Base-by-base conservation (phyloP, 2,329 filamentous ascomycete species). In the Ceratocystis lukuohia region DNA sequence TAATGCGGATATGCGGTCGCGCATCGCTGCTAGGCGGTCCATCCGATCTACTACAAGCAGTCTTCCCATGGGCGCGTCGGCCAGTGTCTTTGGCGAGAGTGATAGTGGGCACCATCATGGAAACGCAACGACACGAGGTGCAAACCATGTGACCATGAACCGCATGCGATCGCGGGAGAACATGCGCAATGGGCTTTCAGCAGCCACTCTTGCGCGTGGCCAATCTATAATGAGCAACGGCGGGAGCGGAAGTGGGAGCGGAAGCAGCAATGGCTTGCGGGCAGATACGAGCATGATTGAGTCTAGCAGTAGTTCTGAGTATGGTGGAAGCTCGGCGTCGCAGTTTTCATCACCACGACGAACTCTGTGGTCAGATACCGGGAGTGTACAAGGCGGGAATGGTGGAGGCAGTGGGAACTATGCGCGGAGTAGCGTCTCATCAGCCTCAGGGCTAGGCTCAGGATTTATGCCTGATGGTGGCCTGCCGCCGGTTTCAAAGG, bases 231-330 rank as follows among this genome's bases (percentile, higher is more conserved):
- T 44, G 50, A 22, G 66, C 65, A 10, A 28, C 64, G 15, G 45
- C 45, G 45, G 45, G 8, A n/a, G 44, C 15, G 44, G 44, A 10
- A 5, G n/a, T 22, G 22, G 46, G 2, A 22, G 46, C 46, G 46
- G 46, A 7, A 6, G 48, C 48, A 17, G 48, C 48, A 53, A 25
- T 53, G 48, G 48, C n/a, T n/a, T 50, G 66, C 62, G 28, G 69
- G 71, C 17, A 66, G 71, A 12, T 66, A 70, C 1, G 71, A 72
- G 6, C 71, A 73, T 56, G 73, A 72, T 56, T 68, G 28, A 20
- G 50, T 22, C 25, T 22, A 61, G 56, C 61, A 57, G n/a, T 45
- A 25, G 53, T 33, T 61, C 53, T 2, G 65, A 67, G 30, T 67
- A 67, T 33, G 61, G 50, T 1, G 64, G 64, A 3, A 66, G 65